phyloP scores from a whole-genome alignment of 306 rosid genomes.

The Cajanus cajan region DNA sequence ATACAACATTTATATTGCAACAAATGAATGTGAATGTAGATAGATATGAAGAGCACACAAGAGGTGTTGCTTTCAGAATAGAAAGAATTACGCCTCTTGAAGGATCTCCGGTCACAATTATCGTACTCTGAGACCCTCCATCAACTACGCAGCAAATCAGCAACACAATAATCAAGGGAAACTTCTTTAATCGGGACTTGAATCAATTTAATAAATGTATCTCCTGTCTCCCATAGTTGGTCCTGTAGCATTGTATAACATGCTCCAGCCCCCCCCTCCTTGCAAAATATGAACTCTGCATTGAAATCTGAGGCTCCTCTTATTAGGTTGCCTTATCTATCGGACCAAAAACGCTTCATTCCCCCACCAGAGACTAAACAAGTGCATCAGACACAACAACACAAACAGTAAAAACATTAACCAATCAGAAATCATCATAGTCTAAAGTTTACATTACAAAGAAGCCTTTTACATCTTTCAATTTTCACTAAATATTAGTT shows the following conservation, averaged over 20 bases:
- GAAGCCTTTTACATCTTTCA: no score
- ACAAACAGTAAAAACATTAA: background rate
- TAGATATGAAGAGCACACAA: slow-evolving; percentile 35
- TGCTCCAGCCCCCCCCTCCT: slow-evolving; percentile 15
- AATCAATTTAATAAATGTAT: background rate
- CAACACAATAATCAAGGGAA: slow-evolving; percentile 26
- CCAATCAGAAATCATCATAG: background rate
- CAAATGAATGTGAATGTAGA: slow-evolving; percentile 5
- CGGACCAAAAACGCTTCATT: slow-evolving; percentile 72
- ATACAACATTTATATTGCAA: background rate
- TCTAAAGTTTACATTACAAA: no score
- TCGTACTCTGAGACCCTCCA: background rate
- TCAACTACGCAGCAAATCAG: background rate
- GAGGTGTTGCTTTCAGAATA: slow-evolving; percentile 31
- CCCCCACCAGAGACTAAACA: slow-evolving; percentile 43
- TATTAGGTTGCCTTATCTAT: slow-evolving; percentile 7
- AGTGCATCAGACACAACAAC: background rate
- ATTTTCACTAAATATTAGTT: no score
- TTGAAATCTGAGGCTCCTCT: background rate
- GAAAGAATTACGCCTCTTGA: background rate
- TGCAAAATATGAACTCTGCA: background rate
- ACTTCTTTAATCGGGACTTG: background rate
- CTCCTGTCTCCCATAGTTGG: background rate
- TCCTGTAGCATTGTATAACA: background rate
- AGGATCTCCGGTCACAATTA: background rate